Evolutionary conservation across 2,329 filamentous ascomycete genomes (phyloP).

Genomic region (Tetracladium maxilliforme): DNA sequence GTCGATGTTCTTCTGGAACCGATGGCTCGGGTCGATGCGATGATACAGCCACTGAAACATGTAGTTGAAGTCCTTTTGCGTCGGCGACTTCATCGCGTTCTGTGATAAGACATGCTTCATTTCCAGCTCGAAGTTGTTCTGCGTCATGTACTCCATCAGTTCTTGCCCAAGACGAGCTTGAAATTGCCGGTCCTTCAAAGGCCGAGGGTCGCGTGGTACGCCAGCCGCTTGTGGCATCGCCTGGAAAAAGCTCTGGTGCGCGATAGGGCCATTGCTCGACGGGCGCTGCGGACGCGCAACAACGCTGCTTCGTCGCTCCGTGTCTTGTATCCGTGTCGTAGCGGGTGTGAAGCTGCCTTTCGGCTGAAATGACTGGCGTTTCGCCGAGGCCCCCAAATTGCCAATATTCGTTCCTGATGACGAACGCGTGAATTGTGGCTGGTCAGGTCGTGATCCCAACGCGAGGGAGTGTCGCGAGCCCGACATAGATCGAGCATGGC

Average conservation of each 20-base stretch:
- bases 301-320: conserved; percentile 68
- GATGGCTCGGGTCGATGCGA: conserved; percentile 85
- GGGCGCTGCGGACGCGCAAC: conserved; percentile 55
- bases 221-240: conserved; percentile 70
- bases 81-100: conserved; percentile 85
- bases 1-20: conserved; percentile 89
- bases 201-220: conserved; percentile 73
- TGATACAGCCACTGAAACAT: conserved; percentile 99
- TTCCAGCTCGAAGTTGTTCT: conserved; percentile 94
- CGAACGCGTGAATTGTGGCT: conserved; percentile 74
- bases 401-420: conserved; percentile 72
- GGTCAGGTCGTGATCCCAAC: conserved; percentile 57
- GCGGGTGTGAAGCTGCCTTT: conserved; percentile 41
- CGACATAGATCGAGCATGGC: conserved; percentile 71
- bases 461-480: conserved; percentile 77
- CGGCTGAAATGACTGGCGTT: conserved; percentile 66
- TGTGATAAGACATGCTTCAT: conserved; percentile 90
- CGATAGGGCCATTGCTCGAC: conserved; percentile 51
- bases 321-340: conserved; percentile 36
- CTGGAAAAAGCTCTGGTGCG: conserved; percentile 89
- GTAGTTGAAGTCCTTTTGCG: conserved; percentile 93
- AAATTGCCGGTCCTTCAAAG: conserved; percentile 67
- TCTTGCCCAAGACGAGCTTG: conserved; percentile 78
- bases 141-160: conserved; percentile 77
- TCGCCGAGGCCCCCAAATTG: conserved; percentile 70